Base-by-base conservation (phyloP, 495 filamentous ascomycete species). In the Durotheca rogersii region DNA sequence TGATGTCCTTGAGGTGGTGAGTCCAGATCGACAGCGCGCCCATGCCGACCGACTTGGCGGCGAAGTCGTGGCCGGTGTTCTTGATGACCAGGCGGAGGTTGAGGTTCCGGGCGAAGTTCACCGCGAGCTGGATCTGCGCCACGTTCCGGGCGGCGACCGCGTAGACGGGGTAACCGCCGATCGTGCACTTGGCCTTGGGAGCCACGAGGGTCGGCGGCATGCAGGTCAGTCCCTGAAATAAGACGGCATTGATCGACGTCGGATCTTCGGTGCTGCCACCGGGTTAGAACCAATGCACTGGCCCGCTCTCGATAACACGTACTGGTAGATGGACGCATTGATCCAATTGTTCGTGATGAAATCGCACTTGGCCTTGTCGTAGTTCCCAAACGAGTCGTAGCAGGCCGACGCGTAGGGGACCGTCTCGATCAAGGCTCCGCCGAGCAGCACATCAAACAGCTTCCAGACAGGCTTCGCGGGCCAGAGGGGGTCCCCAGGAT, bases 71-170 rank as follows among this genome's bases (percentile, higher is more conserved):
- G 7, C 76, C 76, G 9, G 72, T 76, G 41, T 77, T 78, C 63
- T 83, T 84, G 47, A 88, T 72, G 0, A 83, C 78, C 12, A 89
- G 60, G 10, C 84, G 73, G 3, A 88, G 46, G 27, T 80, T 79
- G 1, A 67, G 46, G 16, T 83, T 78, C 4, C 78, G 72, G 0
- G 84, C 85, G 65, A 86, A 84, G 60, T 81, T 81, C 7, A 89
- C 66, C 1, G 81, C 78, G 3, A 79, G 68, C 55, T 82, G 79
- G 21, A 87, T 72, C 39, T 88, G 77, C 7, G 69, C 65, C 0
- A 77, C 73, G 14, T 58, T 76, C 25, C 65, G 76, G 6, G 73
- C 75, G 38, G 77, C 76, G 17, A 87, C 75, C 0, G 79, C 71
- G 47, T 85, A 85, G 5, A 70, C 67, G 3, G 79, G 71, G 64